Conservation (phyloP, 1,284 basidiomycete genomes). For the Cystobasidium sp. region DNA sequence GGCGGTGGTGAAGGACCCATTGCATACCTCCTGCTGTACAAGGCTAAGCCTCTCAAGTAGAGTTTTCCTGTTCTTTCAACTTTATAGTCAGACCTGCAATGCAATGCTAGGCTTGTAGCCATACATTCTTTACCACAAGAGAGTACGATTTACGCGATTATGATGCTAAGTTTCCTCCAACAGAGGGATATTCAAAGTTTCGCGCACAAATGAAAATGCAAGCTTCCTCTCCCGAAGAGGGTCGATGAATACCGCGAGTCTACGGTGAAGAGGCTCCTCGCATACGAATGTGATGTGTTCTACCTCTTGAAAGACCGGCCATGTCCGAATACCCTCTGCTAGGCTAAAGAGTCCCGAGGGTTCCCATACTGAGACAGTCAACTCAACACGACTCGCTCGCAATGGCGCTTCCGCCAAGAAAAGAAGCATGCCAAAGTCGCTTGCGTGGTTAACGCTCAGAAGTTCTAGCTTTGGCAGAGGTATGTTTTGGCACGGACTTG, state of each 20-base stretch:
- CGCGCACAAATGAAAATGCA: neutral
- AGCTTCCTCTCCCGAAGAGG: neutral
- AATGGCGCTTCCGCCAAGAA: neutral
- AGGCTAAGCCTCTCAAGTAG: constrained; percentile 55
- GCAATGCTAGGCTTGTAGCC: neutral
- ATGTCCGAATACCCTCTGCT: neutral
- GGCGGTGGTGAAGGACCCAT: constrained; percentile 81
- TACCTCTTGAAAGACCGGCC: neutral
- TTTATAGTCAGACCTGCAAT: neutral
- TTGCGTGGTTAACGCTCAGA: neutral
- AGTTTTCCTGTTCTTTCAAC: neutral
- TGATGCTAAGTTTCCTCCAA: too few species aligned
- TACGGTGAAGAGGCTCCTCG: neutral
- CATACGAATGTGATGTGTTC: constrained; percentile 1
- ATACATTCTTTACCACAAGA: neutral
- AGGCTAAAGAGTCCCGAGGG: neutral
- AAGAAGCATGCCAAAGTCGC: neutral
- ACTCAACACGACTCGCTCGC: neutral
- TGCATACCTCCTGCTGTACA: constrained; percentile 85
- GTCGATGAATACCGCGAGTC: neutral
- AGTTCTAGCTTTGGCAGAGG: neutral
- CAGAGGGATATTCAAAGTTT: neutral
- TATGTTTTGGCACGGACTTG: neutral
- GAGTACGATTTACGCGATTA: neutral
- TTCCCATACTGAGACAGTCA: neutral